A percentile compares a stretch with the other conserved stretches of the same genome.
phyloP scores from a whole-genome alignment of 176 grass and related monocot genomes.

The Aegilops speltoides region DNA sequence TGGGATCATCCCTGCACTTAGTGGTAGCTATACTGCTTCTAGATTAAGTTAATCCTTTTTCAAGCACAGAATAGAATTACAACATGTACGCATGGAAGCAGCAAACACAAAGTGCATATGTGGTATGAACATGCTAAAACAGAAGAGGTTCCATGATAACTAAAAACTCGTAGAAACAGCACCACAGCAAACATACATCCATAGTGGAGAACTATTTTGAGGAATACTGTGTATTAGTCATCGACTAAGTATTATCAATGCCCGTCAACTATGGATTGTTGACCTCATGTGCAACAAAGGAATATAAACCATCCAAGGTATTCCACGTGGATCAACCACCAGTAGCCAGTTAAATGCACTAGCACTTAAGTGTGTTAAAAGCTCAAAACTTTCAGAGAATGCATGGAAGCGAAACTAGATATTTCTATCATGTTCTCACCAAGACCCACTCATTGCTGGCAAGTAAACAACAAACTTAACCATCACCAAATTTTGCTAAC shows the following conservation, averaged over 20 bases:
- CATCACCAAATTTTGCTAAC: slow-evolving; percentile 18
- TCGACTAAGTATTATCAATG: slow-evolving; percentile 2
- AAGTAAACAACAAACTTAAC: slow-evolving; percentile 13
- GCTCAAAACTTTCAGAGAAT: not conserved
- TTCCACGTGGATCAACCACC: not conserved
- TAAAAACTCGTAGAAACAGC: not conserved
- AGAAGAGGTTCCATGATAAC: not conserved
- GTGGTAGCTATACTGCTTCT: slow-evolving; percentile 5
- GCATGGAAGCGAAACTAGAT: slow-evolving; percentile 17
- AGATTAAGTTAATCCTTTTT: not conserved
- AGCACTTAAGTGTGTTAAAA: not conserved
- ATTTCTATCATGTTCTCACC: not conserved
- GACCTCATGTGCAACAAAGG: slow-evolving; percentile 2
- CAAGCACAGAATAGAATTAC: not conserved
- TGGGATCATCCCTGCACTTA: not conserved
- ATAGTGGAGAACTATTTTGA: slow-evolving; percentile 5
- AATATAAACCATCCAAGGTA: slow-evolving; percentile 8
- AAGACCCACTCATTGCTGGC: not conserved
- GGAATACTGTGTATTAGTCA: not conserved
- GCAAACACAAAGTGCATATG: not conserved
- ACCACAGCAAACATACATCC: not conserved
- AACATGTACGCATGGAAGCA: not conserved
- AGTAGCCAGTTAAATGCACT: not conserved
- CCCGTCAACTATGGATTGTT: not conserved
- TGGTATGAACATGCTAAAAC: not conserved